Evolutionary conservation across 2,329 filamentous ascomycete genomes (phyloP), one percentile per base, ranked within the genome.

Genomic region (Cladosporium sp.): DNA sequence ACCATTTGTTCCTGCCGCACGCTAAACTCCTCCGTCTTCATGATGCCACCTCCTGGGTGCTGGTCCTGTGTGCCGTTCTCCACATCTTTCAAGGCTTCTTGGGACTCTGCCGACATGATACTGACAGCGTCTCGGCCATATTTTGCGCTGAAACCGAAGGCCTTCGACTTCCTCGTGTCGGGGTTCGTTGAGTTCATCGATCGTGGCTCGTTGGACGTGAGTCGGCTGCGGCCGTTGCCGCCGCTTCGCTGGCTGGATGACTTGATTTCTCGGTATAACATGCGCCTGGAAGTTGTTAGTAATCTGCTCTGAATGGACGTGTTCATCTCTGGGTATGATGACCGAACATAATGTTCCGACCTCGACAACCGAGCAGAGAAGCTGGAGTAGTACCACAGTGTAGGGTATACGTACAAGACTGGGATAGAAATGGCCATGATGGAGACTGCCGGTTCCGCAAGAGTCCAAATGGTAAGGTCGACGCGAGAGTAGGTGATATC

Each of bases 381-480:
- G 28, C n/a, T n/a, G 5, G n/a, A 11, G 10, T 34, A 16, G 4
- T 16, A 18, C 36, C 6, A 18, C 36, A n/a, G 32, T 13, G 21
- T 7, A 30, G 36, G 57, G 39, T n/a, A 26, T 4, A 53, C 59
- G 21, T 62, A 62, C 49, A 63, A 25, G 60, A 63, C 60, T 5
- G 60, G 60, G n/a, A 63, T 63, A 2, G 32, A 63, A 10, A 63
- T 63, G 16, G 60, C 60, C 60, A 63, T 63, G n/a, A 63, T 63
- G 13, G 60, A 56, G 21, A 63, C 60, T 2, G 60, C 60, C 11
- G 60, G 60, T 34, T 63, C 60, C 10, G 60, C 4, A 11, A 63
- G 48, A 14, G 60, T 63, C 60, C 60, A 63, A 32, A 63, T 63
- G 0, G 60, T 63, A 11, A 63, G 49, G 23, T 63, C 60, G 34